These are phyloP conservation scores for Tuctoria greenei DNA, from an alignment of 176 grass and related monocot genomes.

Conservation along the genomic window DNA sequence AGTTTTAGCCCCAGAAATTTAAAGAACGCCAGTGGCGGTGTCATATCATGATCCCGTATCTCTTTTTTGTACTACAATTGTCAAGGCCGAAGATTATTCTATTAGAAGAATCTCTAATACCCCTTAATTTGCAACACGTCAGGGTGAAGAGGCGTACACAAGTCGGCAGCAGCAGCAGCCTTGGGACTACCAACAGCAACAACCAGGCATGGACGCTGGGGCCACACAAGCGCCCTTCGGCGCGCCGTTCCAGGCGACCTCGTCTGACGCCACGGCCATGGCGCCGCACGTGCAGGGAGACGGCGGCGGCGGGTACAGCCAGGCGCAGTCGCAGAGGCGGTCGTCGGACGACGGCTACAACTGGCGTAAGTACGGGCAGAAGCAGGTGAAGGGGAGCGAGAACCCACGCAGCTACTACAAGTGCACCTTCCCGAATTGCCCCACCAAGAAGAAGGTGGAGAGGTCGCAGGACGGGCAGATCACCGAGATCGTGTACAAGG, in stretches of 20 bases:
- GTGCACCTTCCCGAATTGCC: conserved; percentile 85
- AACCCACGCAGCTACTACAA: conserved; percentile 99
- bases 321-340: conserved; percentile 34
- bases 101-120: conserved; percentile 15
- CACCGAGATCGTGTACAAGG: conserved; percentile 97
- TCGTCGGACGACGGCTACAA: conserved; percentile 94
- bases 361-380: conserved; percentile 99
- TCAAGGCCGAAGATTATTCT: not conserved
- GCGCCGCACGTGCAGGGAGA: not conserved
- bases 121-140: conserved; percentile 3
- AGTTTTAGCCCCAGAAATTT: not conserved
- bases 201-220: conserved; percentile 44
- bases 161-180: conserved; percentile 46
- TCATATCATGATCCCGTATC: conserved; percentile 29
- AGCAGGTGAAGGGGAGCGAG: conserved; percentile 97
- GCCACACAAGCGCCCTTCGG: conserved; percentile 34
- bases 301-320: conserved; percentile 39
- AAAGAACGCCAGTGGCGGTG: not conserved
- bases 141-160: conserved; percentile 41
- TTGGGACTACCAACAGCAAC: conserved; percentile 45
- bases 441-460: conserved; percentile 99
- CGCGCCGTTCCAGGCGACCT: conserved; percentile 41
- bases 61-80: conserved; percentile 18
- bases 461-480: conserved; percentile 84
- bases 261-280: conserved; percentile 25